phyloP scores from a whole-genome alignment of 208 protist genomes.

The Leishmania turanica region DNA sequence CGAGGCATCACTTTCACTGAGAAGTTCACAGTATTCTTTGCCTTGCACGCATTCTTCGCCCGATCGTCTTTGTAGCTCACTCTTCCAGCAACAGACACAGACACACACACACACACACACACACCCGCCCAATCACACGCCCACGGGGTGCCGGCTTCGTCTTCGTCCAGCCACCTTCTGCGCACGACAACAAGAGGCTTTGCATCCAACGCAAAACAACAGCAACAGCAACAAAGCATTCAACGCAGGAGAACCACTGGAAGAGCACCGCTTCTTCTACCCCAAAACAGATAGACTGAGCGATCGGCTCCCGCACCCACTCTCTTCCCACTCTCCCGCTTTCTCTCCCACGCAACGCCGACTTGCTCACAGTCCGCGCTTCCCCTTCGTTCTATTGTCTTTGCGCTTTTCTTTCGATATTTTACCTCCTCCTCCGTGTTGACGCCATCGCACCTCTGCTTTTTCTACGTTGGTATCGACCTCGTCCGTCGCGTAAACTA shows the following conservation, averaged over 20 bases:
- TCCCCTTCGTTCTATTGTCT: neutral
- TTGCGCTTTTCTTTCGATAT: neutral
- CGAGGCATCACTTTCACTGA: neutral
- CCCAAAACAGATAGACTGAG: neutral
- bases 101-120: neutral
- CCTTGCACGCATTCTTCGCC: neutral
- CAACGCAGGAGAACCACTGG: constrained; percentile 1
- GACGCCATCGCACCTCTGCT: neutral
- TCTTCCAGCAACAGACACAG: neutral
- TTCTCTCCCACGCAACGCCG: neutral
- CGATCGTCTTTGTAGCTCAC: neutral
- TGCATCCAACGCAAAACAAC: neutral
- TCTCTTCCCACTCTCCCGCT: neutral
- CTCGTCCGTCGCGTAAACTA: neutral
- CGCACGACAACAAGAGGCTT: neutral
- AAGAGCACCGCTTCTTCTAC: neutral
- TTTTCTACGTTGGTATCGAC: neutral
- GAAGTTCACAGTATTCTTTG: neutral
- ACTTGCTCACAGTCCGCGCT: neutral
- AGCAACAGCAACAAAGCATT: neutral
- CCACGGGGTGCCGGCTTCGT: neutral
- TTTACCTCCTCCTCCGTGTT: neutral
- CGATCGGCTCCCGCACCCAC: neutral
- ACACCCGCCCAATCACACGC: neutral
- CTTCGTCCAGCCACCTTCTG: neutral